phyloP scores from a whole-genome alignment of 192 early-diverging fungal genomes.

The Rhizoclosmatium sp. region DNA sequence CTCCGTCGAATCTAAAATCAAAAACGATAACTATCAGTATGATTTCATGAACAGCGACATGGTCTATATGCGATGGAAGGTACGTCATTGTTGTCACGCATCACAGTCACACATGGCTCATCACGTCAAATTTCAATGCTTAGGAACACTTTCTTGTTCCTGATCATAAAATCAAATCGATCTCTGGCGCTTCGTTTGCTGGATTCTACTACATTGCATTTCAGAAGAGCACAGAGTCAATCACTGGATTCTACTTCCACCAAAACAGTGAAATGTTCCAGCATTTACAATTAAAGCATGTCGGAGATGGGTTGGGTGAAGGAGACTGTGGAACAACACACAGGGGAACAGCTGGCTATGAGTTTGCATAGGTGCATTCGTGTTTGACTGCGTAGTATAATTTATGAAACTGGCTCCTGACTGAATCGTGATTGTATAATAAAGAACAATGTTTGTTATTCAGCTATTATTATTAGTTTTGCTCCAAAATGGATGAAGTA shows the following conservation, averaged over 20 bases:
- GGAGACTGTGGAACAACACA: not conserved
- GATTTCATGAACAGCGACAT: conserved; percentile 68
- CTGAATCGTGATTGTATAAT: not conserved
- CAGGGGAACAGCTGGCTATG: conserved; percentile 25
- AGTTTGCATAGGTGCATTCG: conserved; percentile 30
- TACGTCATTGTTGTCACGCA: conserved; percentile 1
- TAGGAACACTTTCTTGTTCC: conserved; percentile 88
- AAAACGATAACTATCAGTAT: conserved; percentile 57
- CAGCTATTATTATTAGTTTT: not conserved
- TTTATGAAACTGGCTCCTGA: not conserved
- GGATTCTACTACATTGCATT: conserved; percentile 89
- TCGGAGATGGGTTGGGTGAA: conserved; percentile 29
- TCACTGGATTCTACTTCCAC: conserved; percentile 73
- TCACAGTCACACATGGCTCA: conserved; percentile 5
- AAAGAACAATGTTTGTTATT: not conserved
- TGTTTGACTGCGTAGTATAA: not conserved
- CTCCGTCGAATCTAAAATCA: conserved; percentile 44
- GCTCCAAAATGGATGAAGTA: conserved; percentile 18
- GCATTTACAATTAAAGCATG: conserved; percentile 53
- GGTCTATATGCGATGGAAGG: conserved; percentile 93
- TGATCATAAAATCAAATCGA: conserved; percentile 78
- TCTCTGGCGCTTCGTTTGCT: conserved; percentile 86
- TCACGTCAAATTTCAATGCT: not conserved
- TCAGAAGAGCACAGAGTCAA: conserved; percentile 67
- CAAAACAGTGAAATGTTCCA: conserved; percentile 64